These are phyloP conservation scores for Antrodiella citrinella DNA, from an alignment of 768 basidiomycete species.

Conservation along the genomic window DNA sequence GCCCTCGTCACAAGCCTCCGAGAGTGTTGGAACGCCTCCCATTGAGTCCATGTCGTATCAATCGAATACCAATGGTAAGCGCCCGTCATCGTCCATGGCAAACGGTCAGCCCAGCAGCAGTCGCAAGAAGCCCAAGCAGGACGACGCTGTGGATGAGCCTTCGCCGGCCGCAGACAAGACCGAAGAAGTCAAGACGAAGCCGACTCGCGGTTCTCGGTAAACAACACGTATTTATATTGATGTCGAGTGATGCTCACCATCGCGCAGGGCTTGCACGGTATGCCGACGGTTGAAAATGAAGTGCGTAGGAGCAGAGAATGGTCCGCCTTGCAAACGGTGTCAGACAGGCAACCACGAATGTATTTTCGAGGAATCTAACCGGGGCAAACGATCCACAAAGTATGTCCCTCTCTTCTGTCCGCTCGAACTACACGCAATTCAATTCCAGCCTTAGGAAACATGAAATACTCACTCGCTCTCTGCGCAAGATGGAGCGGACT, in stretches of 20 bases:
- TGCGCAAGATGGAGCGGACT: conserved; percentile 88
- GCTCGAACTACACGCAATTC: conserved; percentile 17
- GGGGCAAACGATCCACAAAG: conserved; percentile 87
- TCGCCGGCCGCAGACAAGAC: conserved; percentile 51
- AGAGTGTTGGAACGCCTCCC: conserved; percentile 66
- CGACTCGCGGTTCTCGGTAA: conserved; percentile 80
- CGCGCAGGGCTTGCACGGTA: conserved; percentile 75
- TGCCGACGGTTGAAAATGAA: conserved; percentile 93
- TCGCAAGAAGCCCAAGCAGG: conserved; percentile 56
- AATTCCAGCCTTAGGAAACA: conserved; percentile 56
- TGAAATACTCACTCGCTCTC: conserved; percentile 69
- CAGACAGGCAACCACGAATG: conserved; percentile 76
- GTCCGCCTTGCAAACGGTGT: conserved; percentile 89
- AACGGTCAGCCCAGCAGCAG: conserved; percentile 30
- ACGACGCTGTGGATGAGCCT: conserved; percentile 40
- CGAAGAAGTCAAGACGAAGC: conserved; percentile 65
- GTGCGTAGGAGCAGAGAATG: conserved; percentile 84
- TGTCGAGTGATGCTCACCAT: conserved; percentile 11
- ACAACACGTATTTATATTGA: conserved; percentile 13
- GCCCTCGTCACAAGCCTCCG: conserved; percentile 74
- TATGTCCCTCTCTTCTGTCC: conserved; percentile 25
- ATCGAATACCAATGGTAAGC: conserved; percentile 52
- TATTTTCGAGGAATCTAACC: conserved; percentile 93
- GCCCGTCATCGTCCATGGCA: conserved; percentile 46
- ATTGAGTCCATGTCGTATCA: conserved; percentile 50